Evolutionary conservation across 495 filamentous ascomycete species (phyloP), one percentile per base, ranked within the genome.

Genomic region (Penicillium macrosclerotiorum): DNA sequence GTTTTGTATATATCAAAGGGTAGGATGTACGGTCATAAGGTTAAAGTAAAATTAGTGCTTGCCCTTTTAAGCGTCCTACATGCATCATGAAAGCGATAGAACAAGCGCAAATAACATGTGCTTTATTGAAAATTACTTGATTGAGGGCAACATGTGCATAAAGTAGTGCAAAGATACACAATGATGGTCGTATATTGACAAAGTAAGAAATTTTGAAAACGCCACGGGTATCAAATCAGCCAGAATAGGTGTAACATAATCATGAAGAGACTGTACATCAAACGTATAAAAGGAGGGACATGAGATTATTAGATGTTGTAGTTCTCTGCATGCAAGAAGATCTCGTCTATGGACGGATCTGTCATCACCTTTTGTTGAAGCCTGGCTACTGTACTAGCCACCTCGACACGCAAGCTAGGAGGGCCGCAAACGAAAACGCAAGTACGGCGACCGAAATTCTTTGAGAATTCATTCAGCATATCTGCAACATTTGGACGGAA

Each of bases 341-440:
- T 84, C 79, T 97, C 92, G 59, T 96, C 92, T 33, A 83, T 80
- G 39, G 77, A 76, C 13, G 82, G 77, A 52, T 87, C 84, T 2
- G 74, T 77, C 85, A 88, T 86, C 25, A 97, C 90, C 64, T 84
- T 78, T 26, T 75, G 74, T 75, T 97, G 92, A 58, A 96, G 67
- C 44, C 80, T 71, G 0, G 92, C 92, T 17, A 96, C 89, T 0
- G 86, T 83, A 49, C 80, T 86, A 8, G 86, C 82, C 24, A 96
- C 90, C 52, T 91, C 90, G 3, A 89, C 79, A 34, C 94, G 73
- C 90, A 97, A 94, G 37, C 76, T 69, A 16, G 88, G 84, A 20
- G 92, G 90, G 0, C 93, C 90, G 55, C 92, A 96, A 24, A 97
- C 92, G 60, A 93, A 96, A 8, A 96, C 88, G 52, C 92, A 95